Conservation (phyloP, 2,329 filamentous ascomycete genomes). For the Talaromyces sp. region DNA sequence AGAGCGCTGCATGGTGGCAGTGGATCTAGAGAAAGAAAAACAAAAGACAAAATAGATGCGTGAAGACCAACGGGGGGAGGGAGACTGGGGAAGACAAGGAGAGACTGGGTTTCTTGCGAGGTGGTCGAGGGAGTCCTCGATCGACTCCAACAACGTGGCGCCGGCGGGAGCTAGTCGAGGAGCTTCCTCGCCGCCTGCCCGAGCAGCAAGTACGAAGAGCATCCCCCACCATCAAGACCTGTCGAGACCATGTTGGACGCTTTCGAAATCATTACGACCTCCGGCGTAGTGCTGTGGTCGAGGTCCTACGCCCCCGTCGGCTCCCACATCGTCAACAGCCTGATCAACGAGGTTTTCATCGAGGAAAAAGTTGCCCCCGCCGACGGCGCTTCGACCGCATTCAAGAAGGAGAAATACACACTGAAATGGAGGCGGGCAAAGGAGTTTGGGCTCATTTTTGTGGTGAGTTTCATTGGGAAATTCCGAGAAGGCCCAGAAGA, state of each 20-base stretch:
- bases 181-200: neutral
- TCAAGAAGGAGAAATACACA: constrained; percentile 88
- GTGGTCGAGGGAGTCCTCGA: neutral
- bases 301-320: constrained; percentile 76
- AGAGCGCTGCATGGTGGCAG: constrained; percentile 73
- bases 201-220: neutral
- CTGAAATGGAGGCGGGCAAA: constrained; percentile 91
- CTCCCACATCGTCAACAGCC: constrained; percentile 80
- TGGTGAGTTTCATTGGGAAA: constrained; percentile 52
- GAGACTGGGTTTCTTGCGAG: neutral
- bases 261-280: constrained; percentile 94
- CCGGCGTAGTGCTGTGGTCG: constrained; percentile 95
- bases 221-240: neutral
- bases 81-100: neutral
- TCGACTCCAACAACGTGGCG: neutral
- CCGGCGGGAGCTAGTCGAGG: neutral
- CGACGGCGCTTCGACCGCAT: constrained; percentile 62
- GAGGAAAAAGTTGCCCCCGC: constrained; percentile 74
- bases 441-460: constrained; percentile 91
- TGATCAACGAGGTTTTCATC: constrained; percentile 96
- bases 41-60: neutral
- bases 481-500: neutral
- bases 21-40: neutral
- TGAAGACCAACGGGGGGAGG: neutral
- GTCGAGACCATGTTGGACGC: constrained; percentile 71